Evolutionary conservation across 2,329 filamentous ascomycete genomes (phyloP).

Genomic region (Lizonia empirigonia): DNA sequence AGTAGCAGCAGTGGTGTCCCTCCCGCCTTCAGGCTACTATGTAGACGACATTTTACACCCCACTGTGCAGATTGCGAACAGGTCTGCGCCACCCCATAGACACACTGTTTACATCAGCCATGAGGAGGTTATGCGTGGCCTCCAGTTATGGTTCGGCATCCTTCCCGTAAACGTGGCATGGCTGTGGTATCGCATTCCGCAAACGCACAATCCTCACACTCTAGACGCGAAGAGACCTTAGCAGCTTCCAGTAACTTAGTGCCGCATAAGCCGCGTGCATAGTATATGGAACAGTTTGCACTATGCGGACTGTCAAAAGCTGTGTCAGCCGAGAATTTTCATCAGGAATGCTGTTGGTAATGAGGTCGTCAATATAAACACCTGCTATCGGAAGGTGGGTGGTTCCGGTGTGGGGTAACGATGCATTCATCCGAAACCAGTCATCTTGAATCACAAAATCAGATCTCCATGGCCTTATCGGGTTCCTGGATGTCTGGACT

Average conservation of each 20-base stretch:
- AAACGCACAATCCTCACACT: background rate
- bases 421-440: too few relatives aligned
- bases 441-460: too few relatives aligned
- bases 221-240: background rate
- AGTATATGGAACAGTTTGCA: background rate
- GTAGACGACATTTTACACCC: too few relatives aligned
- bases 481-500: too few relatives aligned
- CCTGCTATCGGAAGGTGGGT: too few relatives aligned
- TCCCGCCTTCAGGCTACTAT: too few relatives aligned
- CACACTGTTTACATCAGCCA: background rate
- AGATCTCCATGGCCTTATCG: too few relatives aligned
- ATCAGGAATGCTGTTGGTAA: background rate
- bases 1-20: too few relatives aligned
- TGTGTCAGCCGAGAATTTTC: background rate
- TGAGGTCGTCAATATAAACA: background rate
- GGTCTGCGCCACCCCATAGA: background rate
- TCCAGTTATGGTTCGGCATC: background rate
- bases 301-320: background rate
- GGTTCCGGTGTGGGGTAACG: too few relatives aligned
- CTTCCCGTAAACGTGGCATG: slow-evolving; percentile 3
- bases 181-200: slow-evolving; percentile 2
- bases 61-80: too few relatives aligned
- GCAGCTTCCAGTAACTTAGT: background rate
- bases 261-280: background rate
- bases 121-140: background rate